Base-by-base conservation (phyloP, 306 rosid genomes). In the Citrullus mucosospermus region DNA sequence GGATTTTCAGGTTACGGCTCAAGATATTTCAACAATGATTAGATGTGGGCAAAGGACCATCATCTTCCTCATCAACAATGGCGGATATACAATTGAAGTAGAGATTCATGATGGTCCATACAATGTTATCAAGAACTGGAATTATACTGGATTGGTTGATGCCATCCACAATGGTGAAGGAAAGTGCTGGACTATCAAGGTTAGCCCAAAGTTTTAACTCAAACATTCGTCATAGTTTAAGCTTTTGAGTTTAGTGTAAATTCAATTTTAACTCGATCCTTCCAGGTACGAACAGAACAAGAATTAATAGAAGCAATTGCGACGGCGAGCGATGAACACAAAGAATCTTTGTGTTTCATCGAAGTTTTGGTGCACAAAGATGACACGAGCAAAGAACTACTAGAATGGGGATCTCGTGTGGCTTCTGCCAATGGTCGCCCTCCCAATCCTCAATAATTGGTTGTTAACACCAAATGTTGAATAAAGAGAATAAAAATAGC, bases 71-170 rank as follows among this genome's bases (percentile, higher is more conserved):
- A 86, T 93, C 59, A 93, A 93, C 83, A 93, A 91, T 70, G 97
- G 96, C 57, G 98, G 97, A 46, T 93, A 93, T 63, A 89, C 97
- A 48, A 91, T 91, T 16, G 97, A 91, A 82, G 98, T 91, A 50
- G 98, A 91, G 89, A 93, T 93, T 84, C 98, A 93, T 13, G 98
- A 93, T 81, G 98, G 98, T 0, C 97, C 97, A 3, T 93, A 93
- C 84, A 91, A 93, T 75, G 98, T 93, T 78, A 91, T 93, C 39
- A 91, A 93, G 89, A 91, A 93, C 89, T 93, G 96, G 97, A 84
- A 93, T 75, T 91, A 93, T 78, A 86, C 96, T 55, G 90, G 87
- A 14, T 84, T 93, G 74, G 96, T 91, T 50, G 89, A 82, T 51
- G 97, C 98, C 75, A 91, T 93, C 80, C 92, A 93, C 80, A 93